A percentile compares a stretch with the other conserved stretches of the same genome.
Evolutionary conservation across 306 rosid species (phyloP).

Genomic region (Senna siamea): DNA sequence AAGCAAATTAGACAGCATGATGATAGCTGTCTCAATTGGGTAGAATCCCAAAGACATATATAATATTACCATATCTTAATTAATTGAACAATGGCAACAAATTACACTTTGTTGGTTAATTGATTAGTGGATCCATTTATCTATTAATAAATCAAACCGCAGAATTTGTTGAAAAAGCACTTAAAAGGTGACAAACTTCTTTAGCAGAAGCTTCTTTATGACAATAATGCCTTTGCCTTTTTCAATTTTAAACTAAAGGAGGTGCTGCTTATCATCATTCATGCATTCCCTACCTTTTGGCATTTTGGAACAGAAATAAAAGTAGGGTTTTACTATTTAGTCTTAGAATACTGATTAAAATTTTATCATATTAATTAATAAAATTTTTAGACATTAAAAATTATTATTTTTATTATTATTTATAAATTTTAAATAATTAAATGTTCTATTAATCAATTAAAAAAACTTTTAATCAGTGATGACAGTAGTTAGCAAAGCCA

Average conservation of each 20-base stretch:
- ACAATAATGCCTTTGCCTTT: conserved; percentile 34
- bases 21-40: background rate
- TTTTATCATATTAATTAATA: no score
- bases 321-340: no score
- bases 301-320: conserved; percentile 23
- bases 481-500: no score
- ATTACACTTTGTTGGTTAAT: background rate
- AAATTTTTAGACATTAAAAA: no score
- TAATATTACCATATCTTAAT: background rate
- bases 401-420: no score
- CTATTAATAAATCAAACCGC: background rate
- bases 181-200: conserved; percentile 10
- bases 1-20: background rate
- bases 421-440: no score
- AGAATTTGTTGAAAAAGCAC: background rate
- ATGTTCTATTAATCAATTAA: no score
- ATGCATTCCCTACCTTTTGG: conserved; percentile 35
- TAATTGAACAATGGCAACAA: background rate
- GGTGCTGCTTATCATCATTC: conserved; percentile 47
- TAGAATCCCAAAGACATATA: background rate
- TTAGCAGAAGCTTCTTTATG: conserved; percentile 42
- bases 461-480: no score
- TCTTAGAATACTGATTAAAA: no score
- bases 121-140: conserved; percentile 17
- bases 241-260: conserved; percentile 36